Evolutionary conservation across 1,284 basidiomycete species (phyloP).

Genomic region (Malassezia cuniculi): DNA sequence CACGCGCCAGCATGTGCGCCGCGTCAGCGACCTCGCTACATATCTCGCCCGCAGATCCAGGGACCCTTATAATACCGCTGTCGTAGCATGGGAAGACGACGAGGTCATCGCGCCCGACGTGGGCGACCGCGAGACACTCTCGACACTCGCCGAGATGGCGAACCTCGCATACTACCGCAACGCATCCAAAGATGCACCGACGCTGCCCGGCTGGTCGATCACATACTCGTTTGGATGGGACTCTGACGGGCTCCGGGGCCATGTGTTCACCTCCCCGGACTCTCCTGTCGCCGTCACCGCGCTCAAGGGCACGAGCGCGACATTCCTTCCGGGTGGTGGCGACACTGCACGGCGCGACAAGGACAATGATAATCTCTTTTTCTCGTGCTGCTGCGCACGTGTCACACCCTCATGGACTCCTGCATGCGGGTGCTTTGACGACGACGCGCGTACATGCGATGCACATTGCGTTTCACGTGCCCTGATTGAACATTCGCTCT

Average conservation of each 20-base stretch:
- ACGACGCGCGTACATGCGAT: slow-evolving; percentile 53
- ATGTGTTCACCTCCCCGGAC: slow-evolving; percentile 52
- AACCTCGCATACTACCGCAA: slow-evolving; percentile 63
- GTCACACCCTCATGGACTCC: slow-evolving; percentile 89
- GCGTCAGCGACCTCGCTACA: no score
- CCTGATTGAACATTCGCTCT: slow-evolving; percentile 69
- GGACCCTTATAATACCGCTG: no score
- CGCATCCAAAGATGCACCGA: slow-evolving; percentile 16
- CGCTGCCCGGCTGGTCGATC: slow-evolving; percentile 31
- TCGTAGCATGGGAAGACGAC: slow-evolving; percentile 49
- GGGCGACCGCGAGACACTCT: slow-evolving; percentile 61
- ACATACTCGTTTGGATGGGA: slow-evolving; percentile 84
- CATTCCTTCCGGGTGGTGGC: slow-evolving; percentile 64
- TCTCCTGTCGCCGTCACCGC: slow-evolving; percentile 76
- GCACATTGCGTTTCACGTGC: slow-evolving; percentile 67
- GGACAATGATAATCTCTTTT: slow-evolving; percentile 87
- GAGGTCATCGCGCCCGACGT: slow-evolving; percentile 54
- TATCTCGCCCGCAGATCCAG: no score
- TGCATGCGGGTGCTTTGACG: slow-evolving; percentile 73
- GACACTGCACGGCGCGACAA: slow-evolving; percentile 83
- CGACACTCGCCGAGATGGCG: slow-evolving; percentile 82
- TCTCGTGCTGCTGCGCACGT: slow-evolving; percentile 92
- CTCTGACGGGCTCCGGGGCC: slow-evolving; percentile 74
- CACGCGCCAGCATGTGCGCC: no score
- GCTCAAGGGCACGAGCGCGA: slow-evolving; percentile 85